Percentiles rank a stretch among this genome's conserved stretches.
Conservation (phyloP, 768 basidiomycete genomes). For the Boletus coccyginus region DNA sequence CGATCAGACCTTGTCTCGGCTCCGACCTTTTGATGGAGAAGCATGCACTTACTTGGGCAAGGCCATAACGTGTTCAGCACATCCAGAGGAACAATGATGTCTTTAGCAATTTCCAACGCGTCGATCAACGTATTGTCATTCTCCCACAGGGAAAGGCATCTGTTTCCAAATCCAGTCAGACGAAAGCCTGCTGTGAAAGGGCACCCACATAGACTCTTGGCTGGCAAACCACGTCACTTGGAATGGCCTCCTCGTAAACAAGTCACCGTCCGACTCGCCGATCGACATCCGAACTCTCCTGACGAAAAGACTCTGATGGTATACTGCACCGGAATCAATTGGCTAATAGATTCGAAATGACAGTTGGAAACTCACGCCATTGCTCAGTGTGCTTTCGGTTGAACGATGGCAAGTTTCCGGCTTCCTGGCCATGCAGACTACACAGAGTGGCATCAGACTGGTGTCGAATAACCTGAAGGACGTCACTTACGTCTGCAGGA, state of each 20-base stretch:
- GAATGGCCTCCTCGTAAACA: slow-evolving; percentile 66
- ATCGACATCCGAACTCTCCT: slow-evolving; percentile 55
- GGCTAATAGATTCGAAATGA: neutral
- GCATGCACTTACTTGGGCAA: slow-evolving; percentile 39
- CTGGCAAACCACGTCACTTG: slow-evolving; percentile 70
- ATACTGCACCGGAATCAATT: slow-evolving; percentile 41
- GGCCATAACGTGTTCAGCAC: slow-evolving; percentile 72
- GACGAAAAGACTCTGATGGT: slow-evolving; percentile 67
- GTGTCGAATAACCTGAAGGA: neutral
- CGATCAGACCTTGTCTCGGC: slow-evolving; percentile 8
- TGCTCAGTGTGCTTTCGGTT: slow-evolving; percentile 72
- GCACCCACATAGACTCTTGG: slow-evolving; percentile 58
- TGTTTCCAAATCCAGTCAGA: slow-evolving; percentile 22
- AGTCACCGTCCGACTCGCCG: slow-evolving; percentile 47
- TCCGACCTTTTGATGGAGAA: slow-evolving; percentile 3
- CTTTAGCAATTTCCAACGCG: slow-evolving; percentile 65
- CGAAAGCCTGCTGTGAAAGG: neutral
- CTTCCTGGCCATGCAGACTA: slow-evolving; percentile 53
- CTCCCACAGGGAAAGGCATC: slow-evolving; percentile 66
- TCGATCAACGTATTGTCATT: slow-evolving; percentile 54
- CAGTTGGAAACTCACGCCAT: slow-evolving; percentile 58
- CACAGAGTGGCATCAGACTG: slow-evolving; percentile 22
- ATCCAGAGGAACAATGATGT: slow-evolving; percentile 60
- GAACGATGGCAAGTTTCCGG: slow-evolving; percentile 50
- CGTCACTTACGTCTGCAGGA: slow-evolving; percentile 58